These are phyloP conservation scores for Zygosaccharomyces siamensis DNA, from an alignment of 805 yeast genomes.

Conservation along the genomic window DNA sequence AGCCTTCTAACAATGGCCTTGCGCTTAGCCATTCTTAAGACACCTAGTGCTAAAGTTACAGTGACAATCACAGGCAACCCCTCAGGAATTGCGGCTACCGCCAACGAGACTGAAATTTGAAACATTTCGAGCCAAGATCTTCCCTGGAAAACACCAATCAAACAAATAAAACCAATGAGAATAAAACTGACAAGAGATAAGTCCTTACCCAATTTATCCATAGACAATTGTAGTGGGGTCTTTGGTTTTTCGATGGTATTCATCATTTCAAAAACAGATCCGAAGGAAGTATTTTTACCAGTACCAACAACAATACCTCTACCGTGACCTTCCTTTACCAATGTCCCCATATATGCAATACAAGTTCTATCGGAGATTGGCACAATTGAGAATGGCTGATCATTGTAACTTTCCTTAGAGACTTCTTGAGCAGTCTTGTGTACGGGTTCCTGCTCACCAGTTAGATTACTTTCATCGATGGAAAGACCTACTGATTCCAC, in stretches of 20 bases:
- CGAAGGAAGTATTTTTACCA: conserved; percentile 85
- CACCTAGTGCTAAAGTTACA: conserved; percentile 94
- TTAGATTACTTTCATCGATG: conserved; percentile 89
- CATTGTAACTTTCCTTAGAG: conserved; percentile 22
- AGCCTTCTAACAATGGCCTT: conserved; percentile 91
- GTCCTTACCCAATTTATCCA: conserved; percentile 94
- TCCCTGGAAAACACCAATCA: conserved; percentile 88
- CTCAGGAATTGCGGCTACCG: conserved; percentile 99
- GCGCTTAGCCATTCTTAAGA: conserved; percentile 89
- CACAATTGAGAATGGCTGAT: conserved; percentile 35
- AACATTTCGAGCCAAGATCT: conserved; percentile 97
- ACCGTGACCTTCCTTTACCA: conserved; percentile 95
- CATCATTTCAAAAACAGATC: conserved; percentile 94
- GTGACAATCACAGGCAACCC: conserved; percentile 98
- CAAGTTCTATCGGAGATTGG: conserved; percentile 66
- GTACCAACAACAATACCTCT: conserved; percentile 90
- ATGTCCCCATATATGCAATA: conserved; percentile 95
- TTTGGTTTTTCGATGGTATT: conserved; percentile 92
- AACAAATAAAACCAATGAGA: conserved; percentile 85
- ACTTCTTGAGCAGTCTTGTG: conserved; percentile 54
- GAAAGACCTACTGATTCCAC: conserved; percentile 71
- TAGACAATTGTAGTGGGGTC: conserved; percentile 90
- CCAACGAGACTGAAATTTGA: conserved; percentile 92
- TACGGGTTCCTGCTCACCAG: conserved; percentile 93
- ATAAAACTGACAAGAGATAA: conserved; percentile 77